These are phyloP conservation scores for Suillus brevipes DNA, from an alignment of 768 basidiomycete genomes.

Conservation along the genomic window DNA sequence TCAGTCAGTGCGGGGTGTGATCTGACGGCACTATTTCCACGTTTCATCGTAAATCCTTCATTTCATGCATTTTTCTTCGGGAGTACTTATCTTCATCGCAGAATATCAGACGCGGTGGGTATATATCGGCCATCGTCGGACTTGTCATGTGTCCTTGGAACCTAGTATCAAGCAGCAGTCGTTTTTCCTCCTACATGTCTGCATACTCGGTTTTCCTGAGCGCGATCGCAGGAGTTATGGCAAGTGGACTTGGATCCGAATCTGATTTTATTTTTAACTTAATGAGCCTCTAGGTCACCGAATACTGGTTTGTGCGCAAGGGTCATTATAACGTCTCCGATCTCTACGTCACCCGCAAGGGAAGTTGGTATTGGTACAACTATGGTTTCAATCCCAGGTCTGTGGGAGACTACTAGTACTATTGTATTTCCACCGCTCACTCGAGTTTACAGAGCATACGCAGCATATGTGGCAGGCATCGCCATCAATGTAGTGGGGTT, in stretches of 20 bases:
- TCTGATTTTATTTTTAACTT: too few species aligned
- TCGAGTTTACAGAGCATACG: slow-evolving; percentile 46
- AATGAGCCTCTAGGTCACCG: slow-evolving; percentile 50
- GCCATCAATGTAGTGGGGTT: slow-evolving; percentile 79
- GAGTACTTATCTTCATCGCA: slow-evolving; percentile 19
- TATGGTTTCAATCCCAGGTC: slow-evolving; percentile 69
- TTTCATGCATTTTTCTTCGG: neutral
- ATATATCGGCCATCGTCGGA: slow-evolving; percentile 70
- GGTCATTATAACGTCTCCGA: slow-evolving; percentile 67
- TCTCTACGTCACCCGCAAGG: slow-evolving; percentile 53
- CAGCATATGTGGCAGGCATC: slow-evolving; percentile 66
- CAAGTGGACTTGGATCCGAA: slow-evolving; percentile 15
- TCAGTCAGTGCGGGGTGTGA: slow-evolving; percentile 78
- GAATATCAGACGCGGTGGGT: slow-evolving; percentile 81
- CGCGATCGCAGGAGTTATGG: slow-evolving; percentile 79
- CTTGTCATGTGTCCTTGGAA: slow-evolving; percentile 74
- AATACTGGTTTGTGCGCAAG: slow-evolving; percentile 68
- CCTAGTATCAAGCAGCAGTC: slow-evolving; percentile 63
- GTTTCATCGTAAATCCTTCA: slow-evolving; percentile 52
- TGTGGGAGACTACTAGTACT: neutral
- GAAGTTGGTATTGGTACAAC: slow-evolving; percentile 72
- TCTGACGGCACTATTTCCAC: slow-evolving; percentile 69
- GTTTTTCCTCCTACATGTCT: slow-evolving; percentile 74
- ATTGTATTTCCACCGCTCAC: neutral
- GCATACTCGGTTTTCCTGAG: slow-evolving; percentile 77